Conservation (phyloP, 2,329 filamentous ascomycete genomes). For the Calonectria pseudoreteaudii region DNA sequence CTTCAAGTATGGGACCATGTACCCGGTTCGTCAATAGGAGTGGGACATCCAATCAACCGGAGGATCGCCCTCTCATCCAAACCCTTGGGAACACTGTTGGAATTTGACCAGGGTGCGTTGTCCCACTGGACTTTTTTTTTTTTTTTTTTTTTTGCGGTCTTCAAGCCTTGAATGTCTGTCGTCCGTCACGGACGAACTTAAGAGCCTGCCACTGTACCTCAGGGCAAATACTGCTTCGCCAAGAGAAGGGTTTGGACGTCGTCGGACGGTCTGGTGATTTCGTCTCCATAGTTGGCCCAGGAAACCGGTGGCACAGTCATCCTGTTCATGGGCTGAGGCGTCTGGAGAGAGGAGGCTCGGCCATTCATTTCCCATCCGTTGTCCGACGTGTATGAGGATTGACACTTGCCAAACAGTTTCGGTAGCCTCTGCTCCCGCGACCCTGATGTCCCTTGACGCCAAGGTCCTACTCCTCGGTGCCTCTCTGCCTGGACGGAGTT, state of each 20-base stretch:
- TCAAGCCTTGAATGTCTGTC: background rate
- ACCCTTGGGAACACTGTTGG: constrained; percentile 31
- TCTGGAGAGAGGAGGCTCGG: constrained; percentile 12
- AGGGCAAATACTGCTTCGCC: constrained; percentile 11
- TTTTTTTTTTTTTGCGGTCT: background rate
- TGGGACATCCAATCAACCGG: constrained; percentile 36
- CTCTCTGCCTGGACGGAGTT: constrained; percentile 10
- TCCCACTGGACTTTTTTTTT: constrained; percentile 23
- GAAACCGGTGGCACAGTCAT: constrained; percentile 2
- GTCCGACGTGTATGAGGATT: constrained; percentile 1
- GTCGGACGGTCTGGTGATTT: background rate
- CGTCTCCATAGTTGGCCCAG: constrained; percentile 1
- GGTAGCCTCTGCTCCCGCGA: background rate
- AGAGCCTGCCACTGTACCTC: background rate
- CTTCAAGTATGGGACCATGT: constrained; percentile 31
- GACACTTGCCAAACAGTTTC: background rate
- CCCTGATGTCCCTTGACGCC: background rate
- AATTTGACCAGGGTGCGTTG: constrained; percentile 23
- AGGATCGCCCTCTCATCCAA: constrained; percentile 34
- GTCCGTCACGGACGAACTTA: constrained; percentile 7
- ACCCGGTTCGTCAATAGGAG: constrained; percentile 26
- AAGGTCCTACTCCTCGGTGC: background rate
- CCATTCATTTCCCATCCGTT: background rate
- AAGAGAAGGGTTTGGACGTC: background rate
- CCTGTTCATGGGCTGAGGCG: constrained; percentile 16